Evolutionary conservation across 2,329 filamentous ascomycete genomes (phyloP).

Genomic region (Nemania sp.): DNA sequence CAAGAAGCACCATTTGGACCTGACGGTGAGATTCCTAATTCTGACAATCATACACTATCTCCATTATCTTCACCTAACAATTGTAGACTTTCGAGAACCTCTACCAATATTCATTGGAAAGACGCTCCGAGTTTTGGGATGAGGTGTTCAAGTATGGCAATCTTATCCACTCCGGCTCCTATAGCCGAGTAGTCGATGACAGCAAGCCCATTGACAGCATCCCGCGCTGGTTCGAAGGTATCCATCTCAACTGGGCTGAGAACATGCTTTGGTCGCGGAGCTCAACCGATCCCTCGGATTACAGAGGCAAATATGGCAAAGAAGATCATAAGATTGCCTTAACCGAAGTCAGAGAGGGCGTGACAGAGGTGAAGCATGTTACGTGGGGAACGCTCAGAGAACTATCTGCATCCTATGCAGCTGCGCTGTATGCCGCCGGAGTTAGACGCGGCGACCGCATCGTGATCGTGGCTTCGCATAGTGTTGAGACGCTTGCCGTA

Average conservation of each 20-base stretch:
- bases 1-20: conserved; percentile 53
- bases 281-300: conserved; percentile 45
- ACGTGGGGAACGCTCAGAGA: conserved; percentile 69
- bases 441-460: conserved; percentile 73
- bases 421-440: conserved; percentile 68
- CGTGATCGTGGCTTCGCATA: conserved; percentile 75
- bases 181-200: conserved; percentile 68
- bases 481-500: conserved; percentile 71
- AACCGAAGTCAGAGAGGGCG: conserved; percentile 73
- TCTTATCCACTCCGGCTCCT: conserved; percentile 65
- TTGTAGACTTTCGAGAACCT: conserved; percentile 68
- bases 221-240: conserved; percentile 76
- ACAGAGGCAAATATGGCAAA: conserved; percentile 61
- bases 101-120: conserved; percentile 67
- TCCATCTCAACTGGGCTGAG: conserved; percentile 76
- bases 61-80: conserved; percentile 13
- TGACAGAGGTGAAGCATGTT: conserved; percentile 56
- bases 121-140: conserved; percentile 66
- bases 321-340: conserved; percentile 71
- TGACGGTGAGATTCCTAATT: conserved; percentile 54
- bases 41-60: neutral
- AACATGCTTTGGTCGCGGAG: conserved; percentile 70
- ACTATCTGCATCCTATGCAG: conserved; percentile 61
- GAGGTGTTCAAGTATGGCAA: conserved; percentile 63
- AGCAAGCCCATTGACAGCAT: conserved; percentile 68